A percentile compares a stretch with the other conserved stretches of the same genome.
phyloP scores from a whole-genome alignment of 2,329 filamentous ascomycete genomes.

The Coniochaeta pulveracea region DNA sequence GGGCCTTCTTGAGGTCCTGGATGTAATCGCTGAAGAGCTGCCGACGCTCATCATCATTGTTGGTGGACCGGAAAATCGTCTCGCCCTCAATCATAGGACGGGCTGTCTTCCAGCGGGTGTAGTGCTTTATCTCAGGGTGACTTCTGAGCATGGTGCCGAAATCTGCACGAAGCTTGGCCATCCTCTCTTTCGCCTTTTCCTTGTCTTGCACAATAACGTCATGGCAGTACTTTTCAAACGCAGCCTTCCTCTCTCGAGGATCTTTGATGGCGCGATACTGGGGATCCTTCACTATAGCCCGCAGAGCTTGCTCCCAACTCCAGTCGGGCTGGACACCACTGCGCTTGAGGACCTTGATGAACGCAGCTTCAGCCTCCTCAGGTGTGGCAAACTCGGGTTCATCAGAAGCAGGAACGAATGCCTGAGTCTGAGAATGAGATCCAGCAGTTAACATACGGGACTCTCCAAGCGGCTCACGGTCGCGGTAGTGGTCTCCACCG shows the following conservation, averaged over 20 bases:
- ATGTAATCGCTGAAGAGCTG: conserved; percentile 93
- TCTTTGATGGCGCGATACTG: conserved; percentile 91
- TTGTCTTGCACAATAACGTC: conserved; percentile 88
- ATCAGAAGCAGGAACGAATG: conserved; percentile 50
- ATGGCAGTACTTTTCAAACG: conserved; percentile 90
- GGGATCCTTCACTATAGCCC: conserved; percentile 75
- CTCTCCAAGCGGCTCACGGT: conserved; percentile 32
- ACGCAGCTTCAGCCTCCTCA: conserved; percentile 88
- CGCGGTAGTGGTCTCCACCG: conserved; percentile 11
- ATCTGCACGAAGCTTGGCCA: conserved; percentile 83
- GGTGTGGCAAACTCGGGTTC: conserved; percentile 69
- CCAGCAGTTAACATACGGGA: conserved; percentile 47
- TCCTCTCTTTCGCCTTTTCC: conserved; percentile 84
- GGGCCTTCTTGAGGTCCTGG: conserved; percentile 66
- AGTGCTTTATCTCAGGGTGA: conserved; percentile 94
- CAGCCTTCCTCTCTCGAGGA: conserved; percentile 77
- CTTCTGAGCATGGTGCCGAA: conserved; percentile 94
- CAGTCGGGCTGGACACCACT: conserved; percentile 83
- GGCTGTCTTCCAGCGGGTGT: conserved; percentile 94
- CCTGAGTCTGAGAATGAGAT: conserved; percentile 42
- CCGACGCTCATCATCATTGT: conserved; percentile 75
- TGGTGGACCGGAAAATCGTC: conserved; percentile 87
- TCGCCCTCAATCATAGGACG: conserved; percentile 89
- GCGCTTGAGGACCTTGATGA: conserved; percentile 78
- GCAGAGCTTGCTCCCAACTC: conserved; percentile 85